A percentile compares a stretch with the other conserved stretches of the same genome.
Conservation (phyloP, 371 early-diverging fungal genomes). For the Apophysomyces trapeziformis region DNA sequence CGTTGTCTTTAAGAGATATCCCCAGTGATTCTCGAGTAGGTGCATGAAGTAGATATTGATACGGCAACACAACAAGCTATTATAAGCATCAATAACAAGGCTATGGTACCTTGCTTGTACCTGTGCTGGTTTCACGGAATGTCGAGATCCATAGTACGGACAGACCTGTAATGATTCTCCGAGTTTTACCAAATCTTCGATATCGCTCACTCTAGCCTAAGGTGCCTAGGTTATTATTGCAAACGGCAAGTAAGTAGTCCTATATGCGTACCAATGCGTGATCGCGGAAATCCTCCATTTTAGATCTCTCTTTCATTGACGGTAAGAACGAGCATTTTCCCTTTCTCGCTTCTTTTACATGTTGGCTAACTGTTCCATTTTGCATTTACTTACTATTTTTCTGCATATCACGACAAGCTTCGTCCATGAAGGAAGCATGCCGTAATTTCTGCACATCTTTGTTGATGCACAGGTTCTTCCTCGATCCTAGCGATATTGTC, state of each 20-base stretch:
- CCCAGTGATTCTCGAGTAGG: slow-evolving; percentile 79
- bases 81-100: background rate
- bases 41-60: slow-evolving; percentile 80
- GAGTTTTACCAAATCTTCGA: slow-evolving; percentile 81
- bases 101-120: slow-evolving; percentile 21
- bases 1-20: slow-evolving; percentile 69
- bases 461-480: slow-evolving; percentile 86
- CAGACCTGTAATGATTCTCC: slow-evolving; percentile 72
- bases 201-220: slow-evolving; percentile 70
- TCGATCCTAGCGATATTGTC: slow-evolving; percentile 83
- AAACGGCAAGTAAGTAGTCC: background rate
- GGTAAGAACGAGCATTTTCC: slow-evolving; percentile 61
- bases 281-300: slow-evolving; percentile 64
- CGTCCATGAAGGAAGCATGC: slow-evolving; percentile 67
- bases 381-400: slow-evolving; percentile 43
- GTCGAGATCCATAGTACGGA: slow-evolving; percentile 91
- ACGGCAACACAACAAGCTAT: slow-evolving; percentile 84
- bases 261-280: slow-evolving; percentile 43
- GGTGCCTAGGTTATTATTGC: background rate
- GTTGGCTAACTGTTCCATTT: slow-evolving; percentile 5
- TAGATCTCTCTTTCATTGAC: slow-evolving; percentile 35
- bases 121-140: slow-evolving; percentile 62
- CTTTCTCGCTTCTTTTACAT: background rate
- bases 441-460: slow-evolving; percentile 58
- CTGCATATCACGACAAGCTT: slow-evolving; percentile 80